Base-by-base conservation (phyloP, 192 early-diverging fungal genomes). In the Umbelopsis isabellina region DNA sequence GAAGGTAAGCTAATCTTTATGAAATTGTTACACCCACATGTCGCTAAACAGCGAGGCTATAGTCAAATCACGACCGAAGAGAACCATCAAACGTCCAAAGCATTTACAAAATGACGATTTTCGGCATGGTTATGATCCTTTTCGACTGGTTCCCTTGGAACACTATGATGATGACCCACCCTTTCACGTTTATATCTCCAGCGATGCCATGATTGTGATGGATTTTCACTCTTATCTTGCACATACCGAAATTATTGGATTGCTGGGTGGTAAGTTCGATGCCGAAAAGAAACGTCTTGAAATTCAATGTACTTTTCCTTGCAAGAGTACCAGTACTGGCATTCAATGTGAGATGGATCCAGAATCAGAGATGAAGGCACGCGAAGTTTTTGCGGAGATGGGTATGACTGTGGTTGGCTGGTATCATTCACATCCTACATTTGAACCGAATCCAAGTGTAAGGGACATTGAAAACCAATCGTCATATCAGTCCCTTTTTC, bases 371-470 rank as follows among this genome's bases (percentile, higher is more conserved):
- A 89, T 96, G 55, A 84, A 89, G 45, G 95, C 96, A 1, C 84
- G 93, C 11, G 85, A 89, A 47, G 84, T 76, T 20, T 98, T 98
- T 78, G 82, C 79, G 0, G 75, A 73, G 7, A 79, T 82, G 71
- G 86, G 87, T 0, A 83, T 85, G 53, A 75, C 75, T 21, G 91
- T 92, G 1, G 94, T 97, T 35, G 95, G 95, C 58, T 98, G 96
- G 96, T 98, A 95, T 83, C 96, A 98, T 76, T 96, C 94, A 44
- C 96, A 98, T 77, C 95, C 96, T 37, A 92, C 92, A 0, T 98
- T 98, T 71, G 93, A 93, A 46, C 90, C 95, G 5, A 88, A 88
- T 46, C 96, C 96, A 44, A 92, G 91, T 50, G 87, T 95, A 15
- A 86, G 94, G 73, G 96, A 98, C 75, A 91, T 96, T 70, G 92